Evolutionary conservation across 345 rosid species (phyloP), one percentile per base, ranked within the genome.

Genomic region (Eucalyptus tenuipes): DNA sequence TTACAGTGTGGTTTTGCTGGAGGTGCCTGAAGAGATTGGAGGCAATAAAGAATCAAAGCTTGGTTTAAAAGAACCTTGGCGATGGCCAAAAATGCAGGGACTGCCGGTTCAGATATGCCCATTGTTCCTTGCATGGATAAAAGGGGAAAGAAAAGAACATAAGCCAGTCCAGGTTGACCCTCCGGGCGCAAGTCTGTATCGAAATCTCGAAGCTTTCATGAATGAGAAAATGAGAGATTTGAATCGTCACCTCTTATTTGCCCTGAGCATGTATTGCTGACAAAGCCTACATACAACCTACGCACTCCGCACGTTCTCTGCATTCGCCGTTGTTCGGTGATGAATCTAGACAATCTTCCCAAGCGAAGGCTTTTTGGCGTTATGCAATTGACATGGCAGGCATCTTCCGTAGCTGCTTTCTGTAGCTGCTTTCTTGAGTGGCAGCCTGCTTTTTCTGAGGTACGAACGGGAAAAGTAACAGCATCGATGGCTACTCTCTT

Each of bases 311-410:
- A 17, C 42, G 44, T 68, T 68, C 44, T 9, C 6, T 33, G 80
- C 24, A 3, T 68, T 68, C 42, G 13, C 44, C 80, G 0, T 18
- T 33, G 80, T 17, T 68, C 44, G 0, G 80, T 33, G 80, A 68
- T 16, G 44, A 37, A 44, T 17, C 25, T 0, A 33, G 80, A 33
- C 44, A 9, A 66, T 15, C 42, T 31, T 1, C 79, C 0, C 0
- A 16, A 66, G 40, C 42, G 6, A n/a, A 66, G 79, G 22, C 22
- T 31, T 66, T 16, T 7, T 15, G 42, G 15, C 12, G 42, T 66
- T 0, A 16, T 31, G 18, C 0, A 8, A 66, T 31, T 66, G 79
- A 66, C 33, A 31, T 8, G 79, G 42, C 24, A 3, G 37, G 80
- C 44, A 68, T 33, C 25, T 68, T 31, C 80, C 20, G 18, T 14